phyloP scores from a whole-genome alignment of 164 flowering plant species.

The Chimonanthus salicifolius region DNA sequence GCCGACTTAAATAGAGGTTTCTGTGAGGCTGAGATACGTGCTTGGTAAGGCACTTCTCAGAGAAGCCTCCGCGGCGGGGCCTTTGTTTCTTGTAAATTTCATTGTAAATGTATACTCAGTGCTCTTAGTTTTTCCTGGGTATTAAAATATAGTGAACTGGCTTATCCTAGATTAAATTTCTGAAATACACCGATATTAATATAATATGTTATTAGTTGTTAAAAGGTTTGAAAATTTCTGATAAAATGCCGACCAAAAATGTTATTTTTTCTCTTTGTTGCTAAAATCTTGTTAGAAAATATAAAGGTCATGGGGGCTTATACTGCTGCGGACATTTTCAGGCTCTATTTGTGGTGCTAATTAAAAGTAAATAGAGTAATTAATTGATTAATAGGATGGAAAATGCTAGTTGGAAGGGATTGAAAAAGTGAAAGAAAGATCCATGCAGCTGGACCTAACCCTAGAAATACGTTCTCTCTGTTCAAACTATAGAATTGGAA shows the following conservation, averaged over 20 bases:
- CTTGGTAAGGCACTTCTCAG: constrained; percentile 23
- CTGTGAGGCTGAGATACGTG: constrained; percentile 14
- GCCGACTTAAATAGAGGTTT: constrained; percentile 14
- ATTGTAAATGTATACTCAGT: neutral
- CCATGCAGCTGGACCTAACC: constrained; percentile 11
- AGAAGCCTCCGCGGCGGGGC: constrained; percentile 14
- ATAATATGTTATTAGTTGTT: neutral
- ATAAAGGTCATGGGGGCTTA: neutral
- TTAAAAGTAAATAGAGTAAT: neutral
- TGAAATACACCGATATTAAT: too few species aligned
- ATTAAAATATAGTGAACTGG: too few species aligned
- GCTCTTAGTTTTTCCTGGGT: neutral
- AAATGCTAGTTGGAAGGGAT: neutral
- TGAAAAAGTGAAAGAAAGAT: neutral
- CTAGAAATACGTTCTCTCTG: neutral
- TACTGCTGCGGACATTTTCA: neutral
- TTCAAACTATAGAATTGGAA: constrained; percentile 4
- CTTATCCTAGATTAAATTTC: too few species aligned
- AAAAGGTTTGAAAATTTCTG: neutral
- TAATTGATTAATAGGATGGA: neutral
- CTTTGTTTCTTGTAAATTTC: neutral
- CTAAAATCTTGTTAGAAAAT: neutral
- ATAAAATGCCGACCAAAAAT: neutral
- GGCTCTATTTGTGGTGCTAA: neutral
- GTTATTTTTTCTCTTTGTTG: too few species aligned